Conservation (phyloP, 129 eudicot genomes). For the Pittosporum tobira region DNA sequence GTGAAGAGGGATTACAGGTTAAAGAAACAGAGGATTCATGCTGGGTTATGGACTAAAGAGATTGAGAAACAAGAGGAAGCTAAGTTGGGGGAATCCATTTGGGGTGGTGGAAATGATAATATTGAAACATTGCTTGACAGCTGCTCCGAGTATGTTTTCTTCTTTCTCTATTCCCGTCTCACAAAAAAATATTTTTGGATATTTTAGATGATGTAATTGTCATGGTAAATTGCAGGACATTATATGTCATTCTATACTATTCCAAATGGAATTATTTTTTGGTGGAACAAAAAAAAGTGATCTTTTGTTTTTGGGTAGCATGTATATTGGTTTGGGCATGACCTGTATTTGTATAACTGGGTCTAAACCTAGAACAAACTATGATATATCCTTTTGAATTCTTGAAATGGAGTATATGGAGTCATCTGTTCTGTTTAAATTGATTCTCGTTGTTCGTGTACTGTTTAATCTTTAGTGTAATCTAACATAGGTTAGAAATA, state of each 20-base stretch:
- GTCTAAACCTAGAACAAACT: too few relatives aligned
- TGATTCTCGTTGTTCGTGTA: not conserved
- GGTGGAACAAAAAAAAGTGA: too few relatives aligned
- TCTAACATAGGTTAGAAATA: not conserved
- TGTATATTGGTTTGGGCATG: not conserved
- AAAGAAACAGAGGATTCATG: slow-evolving; percentile 82
- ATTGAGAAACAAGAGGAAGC: slow-evolving; percentile 88
- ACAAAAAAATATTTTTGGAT: too few relatives aligned
- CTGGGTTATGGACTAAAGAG: slow-evolving; percentile 81
- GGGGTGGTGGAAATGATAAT: slow-evolving; percentile 35
- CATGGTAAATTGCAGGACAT: too few relatives aligned
- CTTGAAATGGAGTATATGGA: not conserved
- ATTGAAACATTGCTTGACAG: slow-evolving; percentile 75
- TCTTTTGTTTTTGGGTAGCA: too few relatives aligned
- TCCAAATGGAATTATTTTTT: too few relatives aligned
- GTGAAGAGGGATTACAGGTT: slow-evolving; percentile 77
- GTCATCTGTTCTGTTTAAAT: not conserved
- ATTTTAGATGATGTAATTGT: too few relatives aligned
- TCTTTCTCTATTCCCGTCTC: not conserved
- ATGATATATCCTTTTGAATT: too few relatives aligned
- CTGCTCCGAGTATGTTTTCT: slow-evolving; percentile 63
- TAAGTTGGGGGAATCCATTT: slow-evolving; percentile 46
- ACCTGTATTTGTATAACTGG: too few relatives aligned
- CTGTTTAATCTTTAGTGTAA: not conserved
- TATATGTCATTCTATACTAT: too few relatives aligned